Base-by-base conservation (phyloP, 495 filamentous ascomycete genomes). In the Hypomontagnella submonticulosa region DNA sequence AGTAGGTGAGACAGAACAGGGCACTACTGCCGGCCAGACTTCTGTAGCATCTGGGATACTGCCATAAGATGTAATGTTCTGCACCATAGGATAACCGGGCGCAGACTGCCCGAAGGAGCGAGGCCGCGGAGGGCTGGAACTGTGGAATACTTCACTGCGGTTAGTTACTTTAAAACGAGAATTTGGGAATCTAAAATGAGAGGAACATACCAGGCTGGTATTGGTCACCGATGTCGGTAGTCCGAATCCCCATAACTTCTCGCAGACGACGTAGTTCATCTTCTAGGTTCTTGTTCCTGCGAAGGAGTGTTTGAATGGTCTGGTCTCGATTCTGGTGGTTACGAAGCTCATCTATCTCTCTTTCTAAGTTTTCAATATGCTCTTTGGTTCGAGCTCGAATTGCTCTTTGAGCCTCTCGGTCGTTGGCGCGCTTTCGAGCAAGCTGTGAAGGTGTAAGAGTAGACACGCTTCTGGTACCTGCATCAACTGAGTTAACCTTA, bases 381-480 rank as follows among this genome's bases (percentile, higher is more conserved):
- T 86, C 81, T 68, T 92, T 93, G 9, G 89, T 96, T 57, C 92
- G 83, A 67, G 91, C 88, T 12, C 92, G 84, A 58, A 96, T 97
- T 13, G 90, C 91, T 48, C 90, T 85, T 74, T 97, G 92, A 13
- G 92, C 92, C 76, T 93, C 90, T 38, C 92, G 85, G 72, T 97
- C 92, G 75, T 96, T 96, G 70, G 90, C 91, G 55, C 92, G 84
- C 76, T 97, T 97, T 71, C 89, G 85, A 5, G 84, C 88, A 46
- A 91, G 79, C 71, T 92, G 89, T 19, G 87, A 83, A n/a, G 86
- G 85, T 10, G 87, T 90, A 61, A 92, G 83, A 58, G 88, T 91
- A 51, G 88, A 87, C 15, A 92, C 89, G 37, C 88, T 88, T 56
- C 89, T 80, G 20, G 85, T 84, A n/a, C 84, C 87, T 83, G 36